These are phyloP conservation scores for Fusarium incarnatum DNA, from an alignment of 2,329 filamentous ascomycete genomes.

Conservation along the genomic window DNA sequence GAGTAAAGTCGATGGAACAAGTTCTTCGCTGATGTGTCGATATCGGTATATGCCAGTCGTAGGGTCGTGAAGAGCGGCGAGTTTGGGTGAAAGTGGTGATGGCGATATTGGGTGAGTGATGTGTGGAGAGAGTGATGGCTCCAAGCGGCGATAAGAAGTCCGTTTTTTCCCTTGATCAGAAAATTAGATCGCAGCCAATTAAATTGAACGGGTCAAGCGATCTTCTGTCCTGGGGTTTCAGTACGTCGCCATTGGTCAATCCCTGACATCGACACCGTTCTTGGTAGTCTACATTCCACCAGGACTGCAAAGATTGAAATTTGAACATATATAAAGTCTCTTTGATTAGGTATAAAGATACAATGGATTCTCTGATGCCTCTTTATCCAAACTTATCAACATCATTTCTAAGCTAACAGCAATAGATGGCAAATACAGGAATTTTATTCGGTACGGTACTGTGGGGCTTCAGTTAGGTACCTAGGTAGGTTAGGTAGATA, in stretches of 20 bases:
- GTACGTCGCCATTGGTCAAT: constrained; percentile 40
- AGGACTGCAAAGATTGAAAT: background rate
- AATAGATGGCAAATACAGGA: background rate
- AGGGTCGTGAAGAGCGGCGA: constrained; percentile 1
- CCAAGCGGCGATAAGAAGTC: constrained; percentile 26
- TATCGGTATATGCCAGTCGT: background rate
- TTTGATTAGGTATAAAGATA: background rate
- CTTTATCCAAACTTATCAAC: background rate
- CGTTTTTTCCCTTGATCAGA: constrained; percentile 41
- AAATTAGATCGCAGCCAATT: constrained; percentile 37
- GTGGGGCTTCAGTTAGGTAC: background rate
- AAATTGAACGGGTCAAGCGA: constrained; percentile 17
- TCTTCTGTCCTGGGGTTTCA: constrained; percentile 1
- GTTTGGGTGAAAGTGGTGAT: constrained; percentile 20
- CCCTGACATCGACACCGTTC: constrained; percentile 4
- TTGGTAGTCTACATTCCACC: background rate
- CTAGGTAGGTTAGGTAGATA: no score
- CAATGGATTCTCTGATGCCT: background rate
- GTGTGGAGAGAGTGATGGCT: constrained; percentile 19
- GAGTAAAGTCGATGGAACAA: background rate
- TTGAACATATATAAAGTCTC: background rate
- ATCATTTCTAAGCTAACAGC: background rate
- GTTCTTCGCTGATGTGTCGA: background rate
- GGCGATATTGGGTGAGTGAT: constrained; percentile 21
- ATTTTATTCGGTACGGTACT: background rate